Evolutionary conservation across 2,329 filamentous ascomycete species (phyloP).

Genomic region (Colletotrichum incanum): DNA sequence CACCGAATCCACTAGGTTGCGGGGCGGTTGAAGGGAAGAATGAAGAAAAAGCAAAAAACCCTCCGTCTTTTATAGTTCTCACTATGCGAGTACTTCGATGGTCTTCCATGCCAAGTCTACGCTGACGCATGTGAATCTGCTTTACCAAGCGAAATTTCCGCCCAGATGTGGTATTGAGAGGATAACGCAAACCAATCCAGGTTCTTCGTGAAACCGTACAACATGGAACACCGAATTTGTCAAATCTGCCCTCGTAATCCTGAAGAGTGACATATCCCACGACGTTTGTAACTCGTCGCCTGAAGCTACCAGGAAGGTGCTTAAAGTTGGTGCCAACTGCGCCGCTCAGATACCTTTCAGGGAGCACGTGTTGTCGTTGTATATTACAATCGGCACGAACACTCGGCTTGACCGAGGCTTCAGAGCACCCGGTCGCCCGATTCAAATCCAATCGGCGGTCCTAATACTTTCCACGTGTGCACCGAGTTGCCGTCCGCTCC

Average conservation of each 20-base stretch:
- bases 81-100: background rate
- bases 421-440: background rate
- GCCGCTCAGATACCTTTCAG: background rate
- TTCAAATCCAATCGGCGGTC: background rate
- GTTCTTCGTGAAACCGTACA: no score
- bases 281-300: no score
- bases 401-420: background rate
- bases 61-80: background rate
- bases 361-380: background rate
- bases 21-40: background rate
- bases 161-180: background rate
- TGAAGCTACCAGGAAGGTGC: background rate
- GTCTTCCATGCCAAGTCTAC: background rate
- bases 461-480: background rate
- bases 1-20: background rate
- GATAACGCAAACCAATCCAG: background rate
- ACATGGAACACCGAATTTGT: no score
- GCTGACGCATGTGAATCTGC: background rate
- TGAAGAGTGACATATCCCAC: no score
- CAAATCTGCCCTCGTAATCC: no score
- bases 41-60: no score
- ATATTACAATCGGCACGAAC: background rate
- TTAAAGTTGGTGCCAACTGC: no score
- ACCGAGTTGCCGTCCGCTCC: background rate
- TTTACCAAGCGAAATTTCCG: background rate